Evolutionary conservation across 2,329 filamentous ascomycete species (phyloP).

Genomic region (Claviceps africana): DNA sequence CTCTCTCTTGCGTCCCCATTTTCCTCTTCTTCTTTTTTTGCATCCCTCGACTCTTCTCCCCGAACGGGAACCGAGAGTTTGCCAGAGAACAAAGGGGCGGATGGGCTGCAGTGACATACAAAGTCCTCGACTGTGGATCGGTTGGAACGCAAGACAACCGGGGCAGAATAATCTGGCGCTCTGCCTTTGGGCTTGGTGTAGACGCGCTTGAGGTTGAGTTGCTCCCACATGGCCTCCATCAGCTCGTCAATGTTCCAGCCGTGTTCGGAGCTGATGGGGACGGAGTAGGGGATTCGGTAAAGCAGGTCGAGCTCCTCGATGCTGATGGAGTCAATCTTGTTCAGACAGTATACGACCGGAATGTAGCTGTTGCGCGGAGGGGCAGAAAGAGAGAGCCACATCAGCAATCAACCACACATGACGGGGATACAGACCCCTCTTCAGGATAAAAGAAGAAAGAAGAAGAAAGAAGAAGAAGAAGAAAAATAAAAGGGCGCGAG

Average conservation of each 20-base stretch:
- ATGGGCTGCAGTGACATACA: slow-evolving; percentile 42
- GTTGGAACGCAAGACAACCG: slow-evolving; percentile 72
- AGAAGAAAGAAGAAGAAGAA: not conserved
- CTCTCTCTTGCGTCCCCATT: not conserved
- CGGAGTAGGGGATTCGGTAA: slow-evolving; percentile 92
- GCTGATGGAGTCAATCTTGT: slow-evolving; percentile 97
- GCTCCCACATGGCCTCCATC: slow-evolving; percentile 97
- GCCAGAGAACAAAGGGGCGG: not conserved
- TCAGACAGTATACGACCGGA: slow-evolving; percentile 95
- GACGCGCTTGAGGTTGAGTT: slow-evolving; percentile 76
- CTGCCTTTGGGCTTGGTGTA: slow-evolving; percentile 98
- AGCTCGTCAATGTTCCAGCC: slow-evolving; percentile 98
- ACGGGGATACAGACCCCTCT: not conserved
- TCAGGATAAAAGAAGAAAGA: not conserved
- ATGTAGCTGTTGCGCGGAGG: slow-evolving; percentile 56
- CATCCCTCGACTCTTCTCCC: not conserved
- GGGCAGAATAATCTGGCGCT: slow-evolving; percentile 79
- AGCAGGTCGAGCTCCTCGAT: slow-evolving; percentile 95
- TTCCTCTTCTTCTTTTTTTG: not conserved
- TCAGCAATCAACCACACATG: not conserved
- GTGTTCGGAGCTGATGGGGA: slow-evolving; percentile 92
- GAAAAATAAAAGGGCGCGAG: not conserved
- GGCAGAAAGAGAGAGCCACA: not conserved
- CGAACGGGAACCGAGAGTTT: not conserved
- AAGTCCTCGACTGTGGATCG: slow-evolving; percentile 93